Percentiles rank a stretch among this genome's conserved stretches.
These are phyloP conservation scores for Pythium periplocum DNA, from an alignment of 352 stramenopile genomes.

Conservation along the genomic window DNA sequence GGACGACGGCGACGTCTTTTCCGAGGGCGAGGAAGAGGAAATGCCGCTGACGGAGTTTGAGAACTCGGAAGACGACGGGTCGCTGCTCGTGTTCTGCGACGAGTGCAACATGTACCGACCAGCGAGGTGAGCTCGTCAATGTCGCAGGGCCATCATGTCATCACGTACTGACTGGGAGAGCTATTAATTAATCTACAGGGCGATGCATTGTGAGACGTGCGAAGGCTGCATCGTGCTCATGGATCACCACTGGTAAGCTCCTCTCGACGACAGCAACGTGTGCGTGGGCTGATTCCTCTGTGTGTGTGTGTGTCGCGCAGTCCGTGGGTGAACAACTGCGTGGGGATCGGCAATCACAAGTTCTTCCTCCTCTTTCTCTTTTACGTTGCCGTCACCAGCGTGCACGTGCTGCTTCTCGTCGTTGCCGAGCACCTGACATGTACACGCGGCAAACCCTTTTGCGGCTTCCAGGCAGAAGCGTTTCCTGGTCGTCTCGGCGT, in stretches of 20 bases:
- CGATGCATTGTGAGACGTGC: slow-evolving; percentile 73
- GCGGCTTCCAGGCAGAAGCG: slow-evolving; percentile 53
- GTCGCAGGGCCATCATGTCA: too few relatives aligned
- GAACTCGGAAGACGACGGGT: slow-evolving; percentile 63
- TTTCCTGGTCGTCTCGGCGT: slow-evolving; percentile 59
- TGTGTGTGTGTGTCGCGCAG: slow-evolving; percentile 16
- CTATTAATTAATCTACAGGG: slow-evolving; percentile 22
- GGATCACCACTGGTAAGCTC: slow-evolving; percentile 77
- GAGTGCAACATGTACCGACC: slow-evolving; percentile 74
- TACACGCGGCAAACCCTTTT: slow-evolving; percentile 25
- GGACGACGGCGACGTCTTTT: slow-evolving; percentile 15
- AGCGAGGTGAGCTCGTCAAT: slow-evolving; percentile 30
- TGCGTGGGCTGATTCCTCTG: too few relatives aligned
- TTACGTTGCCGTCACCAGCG: slow-evolving; percentile 59
- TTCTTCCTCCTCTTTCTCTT: slow-evolving; percentile 77
- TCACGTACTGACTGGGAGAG: too few relatives aligned
- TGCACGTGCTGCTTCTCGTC: slow-evolving; percentile 52
- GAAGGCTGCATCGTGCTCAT: slow-evolving; percentile 72
- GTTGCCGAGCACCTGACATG: slow-evolving; percentile 45
- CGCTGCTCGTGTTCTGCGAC: slow-evolving; percentile 76
- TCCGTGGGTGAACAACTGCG: slow-evolving; percentile 86
- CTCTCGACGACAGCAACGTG: too few relatives aligned
- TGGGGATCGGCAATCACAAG: slow-evolving; percentile 80
- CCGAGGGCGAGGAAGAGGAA: slow-evolving; percentile 37
- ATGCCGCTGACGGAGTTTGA: slow-evolving; percentile 67